Base-by-base conservation (phyloP, 805 yeast genomes). In the Schizosaccharomyces lindneri region DNA sequence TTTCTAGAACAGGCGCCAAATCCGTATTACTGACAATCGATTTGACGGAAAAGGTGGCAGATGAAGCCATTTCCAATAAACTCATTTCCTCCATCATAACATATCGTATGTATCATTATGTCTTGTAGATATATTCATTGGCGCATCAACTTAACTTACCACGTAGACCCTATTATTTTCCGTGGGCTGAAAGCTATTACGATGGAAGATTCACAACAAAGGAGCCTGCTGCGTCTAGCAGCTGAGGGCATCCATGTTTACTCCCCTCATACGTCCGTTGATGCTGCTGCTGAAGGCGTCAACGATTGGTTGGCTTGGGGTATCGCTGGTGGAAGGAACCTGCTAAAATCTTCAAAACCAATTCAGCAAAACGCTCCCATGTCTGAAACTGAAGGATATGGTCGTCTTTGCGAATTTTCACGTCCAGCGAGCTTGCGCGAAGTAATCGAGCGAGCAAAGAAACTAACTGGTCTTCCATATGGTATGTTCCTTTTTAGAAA, bases 201-300 rank as follows among this genome's bases (percentile, higher is more conserved):
- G 2, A 73, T 76, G n/a, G 68, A 71, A 1, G 84, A 87, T 66
- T 83, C 95, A 0, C 97, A 93, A 70, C 97, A 93, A 68, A 72
- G 72, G 27, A 85, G 95, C 5, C 74, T 90, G 62, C 70, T 90
- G 48, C 78, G 78, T 62, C 76, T 93, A 67, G 82, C 87, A 61
- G 82, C 81, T 65, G 77, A 81, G 63, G 85, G 86, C n/a, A 79
- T 93, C 62, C 80, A 88, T 60, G 98, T 93, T 1, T 93, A 93
- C 70, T 84, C 84, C 62, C 98, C 99, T 31, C 99, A 93, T 69
- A 90, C 98, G 0, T 88, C 97, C 0, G 85, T 93, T 3, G 98
- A 93, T 72, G 90, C 97, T 29, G 93, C 93, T 9, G 71, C 72
- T 13, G 85, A 84, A n/a, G 98, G 98, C 27, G 96, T 93, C 64